phyloP scores from a whole-genome alignment of 305 asterid species.

The Fraxinus paxiana region DNA sequence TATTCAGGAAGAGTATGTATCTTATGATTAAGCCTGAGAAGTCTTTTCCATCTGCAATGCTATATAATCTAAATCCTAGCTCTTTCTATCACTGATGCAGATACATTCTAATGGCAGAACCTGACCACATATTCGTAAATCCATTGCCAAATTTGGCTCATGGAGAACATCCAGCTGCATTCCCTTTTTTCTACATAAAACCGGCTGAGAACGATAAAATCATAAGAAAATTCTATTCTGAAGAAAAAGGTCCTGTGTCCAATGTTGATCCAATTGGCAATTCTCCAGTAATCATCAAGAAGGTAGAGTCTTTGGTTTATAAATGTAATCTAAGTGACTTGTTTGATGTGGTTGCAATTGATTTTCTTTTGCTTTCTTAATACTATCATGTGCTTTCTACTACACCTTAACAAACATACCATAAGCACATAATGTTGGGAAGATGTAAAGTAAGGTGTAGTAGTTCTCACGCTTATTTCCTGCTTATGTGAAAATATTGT shows the following conservation, averaged over 20 bases:
- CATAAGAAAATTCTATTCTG: slow-evolving; percentile 77
- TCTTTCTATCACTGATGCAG: slow-evolving; percentile 55
- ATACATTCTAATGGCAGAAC: slow-evolving; percentile 97
- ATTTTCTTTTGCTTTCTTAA: slow-evolving; percentile 5
- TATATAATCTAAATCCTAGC: slow-evolving; percentile 35
- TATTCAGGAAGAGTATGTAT: slow-evolving; percentile 89
- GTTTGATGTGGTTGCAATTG: slow-evolving; percentile 7
- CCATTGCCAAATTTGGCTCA: slow-evolving; percentile 90
- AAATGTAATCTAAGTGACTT: background rate
- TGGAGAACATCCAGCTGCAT: slow-evolving; percentile 83
- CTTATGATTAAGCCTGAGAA: slow-evolving; percentile 30
- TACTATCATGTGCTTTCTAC: background rate
- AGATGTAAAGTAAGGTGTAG: background rate
- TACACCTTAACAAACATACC: background rate
- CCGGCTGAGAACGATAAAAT: slow-evolving; percentile 67
- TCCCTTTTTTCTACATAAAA: slow-evolving; percentile 87
- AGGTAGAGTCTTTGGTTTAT: slow-evolving; percentile 43
- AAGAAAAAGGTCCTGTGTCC: slow-evolving; percentile 77
- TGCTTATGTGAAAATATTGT: background rate
- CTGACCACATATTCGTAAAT: slow-evolving; percentile 83
- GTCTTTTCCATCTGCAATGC: slow-evolving; percentile 13
- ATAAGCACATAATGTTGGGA: background rate
- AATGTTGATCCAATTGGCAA: slow-evolving; percentile 95
- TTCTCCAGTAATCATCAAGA: slow-evolving; percentile 89
- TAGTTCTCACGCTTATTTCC: background rate